A percentile compares a stretch with the other conserved stretches of the same genome.
phyloP scores from a whole-genome alignment of 805 yeast species.

The Cyberlindnera veronae region DNA sequence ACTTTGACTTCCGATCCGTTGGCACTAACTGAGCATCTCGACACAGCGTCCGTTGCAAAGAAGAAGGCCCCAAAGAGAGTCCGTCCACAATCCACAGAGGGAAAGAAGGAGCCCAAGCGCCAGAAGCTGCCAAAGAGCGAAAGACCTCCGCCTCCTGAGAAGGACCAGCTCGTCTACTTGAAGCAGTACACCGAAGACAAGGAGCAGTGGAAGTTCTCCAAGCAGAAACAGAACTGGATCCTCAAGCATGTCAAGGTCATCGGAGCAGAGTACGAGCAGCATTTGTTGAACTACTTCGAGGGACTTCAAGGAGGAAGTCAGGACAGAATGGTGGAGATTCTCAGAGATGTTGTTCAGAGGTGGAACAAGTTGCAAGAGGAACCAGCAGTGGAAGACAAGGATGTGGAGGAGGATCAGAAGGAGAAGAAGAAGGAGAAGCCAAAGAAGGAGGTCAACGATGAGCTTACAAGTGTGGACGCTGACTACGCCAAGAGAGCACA shows the following conservation, averaged over 20 bases:
- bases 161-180: constrained; percentile 67
- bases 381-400: constrained; percentile 4
- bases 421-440: constrained; percentile 4
- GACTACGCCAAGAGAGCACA: constrained; percentile 28
- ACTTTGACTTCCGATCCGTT: constrained; percentile 43
- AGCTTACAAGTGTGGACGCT: constrained; percentile 26
- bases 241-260: constrained; percentile 55
- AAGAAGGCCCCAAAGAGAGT: constrained; percentile 34
- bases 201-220: constrained; percentile 76
- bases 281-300: constrained; percentile 48
- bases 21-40: constrained; percentile 42
- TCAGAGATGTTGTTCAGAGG: constrained; percentile 41
- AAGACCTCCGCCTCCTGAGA: constrained; percentile 69
- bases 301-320: constrained; percentile 72
- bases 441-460: constrained; percentile 15
- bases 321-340: constrained; percentile 48
- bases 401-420: constrained; percentile 2
- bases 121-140: constrained; percentile 64
- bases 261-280: constrained; percentile 49
- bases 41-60: constrained; percentile 38
- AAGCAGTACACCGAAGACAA: constrained; percentile 53
- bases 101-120: constrained; percentile 64
- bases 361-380: constrained; percentile 48
- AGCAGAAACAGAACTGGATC: constrained; percentile 85
- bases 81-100: constrained; percentile 13